These are phyloP conservation scores for Prunella vulgaris DNA, from an alignment of 257 asterid genomes.

Conservation along the genomic window DNA sequence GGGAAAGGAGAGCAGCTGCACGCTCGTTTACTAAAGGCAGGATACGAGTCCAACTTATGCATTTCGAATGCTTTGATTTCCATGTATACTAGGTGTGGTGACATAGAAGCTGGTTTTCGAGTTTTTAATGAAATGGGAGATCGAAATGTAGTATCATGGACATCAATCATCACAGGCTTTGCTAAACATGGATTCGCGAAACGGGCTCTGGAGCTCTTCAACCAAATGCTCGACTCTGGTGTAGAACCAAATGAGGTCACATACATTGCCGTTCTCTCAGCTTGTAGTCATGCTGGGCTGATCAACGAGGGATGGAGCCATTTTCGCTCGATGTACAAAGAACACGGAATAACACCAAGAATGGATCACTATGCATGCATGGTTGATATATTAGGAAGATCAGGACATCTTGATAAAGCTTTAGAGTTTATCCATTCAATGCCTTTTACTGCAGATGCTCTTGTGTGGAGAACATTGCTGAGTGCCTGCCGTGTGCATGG, in stretches of 20 bases:
- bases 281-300: conserved; percentile 89
- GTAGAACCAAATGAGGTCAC: conserved; percentile 87
- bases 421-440: conserved; percentile 47
- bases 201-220: conserved; percentile 52
- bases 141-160: conserved; percentile 74
- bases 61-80: conserved; percentile 81
- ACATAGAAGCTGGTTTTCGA: conserved; percentile 67
- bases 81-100: conserved; percentile 88
- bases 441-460: conserved; percentile 65
- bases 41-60: conserved; percentile 42
- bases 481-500: conserved; percentile 75
- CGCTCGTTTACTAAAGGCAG: conserved; percentile 67
- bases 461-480: conserved; percentile 92
- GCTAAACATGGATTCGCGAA: conserved; percentile 83
- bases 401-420: conserved; percentile 59
- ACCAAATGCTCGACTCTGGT: conserved; percentile 52
- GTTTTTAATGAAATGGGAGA: conserved; percentile 51
- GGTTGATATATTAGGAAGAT: conserved; percentile 81
- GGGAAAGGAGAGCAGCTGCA: conserved; percentile 91
- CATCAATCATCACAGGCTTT: conserved; percentile 79
- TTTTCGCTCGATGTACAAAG: conserved; percentile 49
- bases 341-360: conserved; percentile 61
- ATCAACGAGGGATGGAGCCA: conserved; percentile 64
- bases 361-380: conserved; percentile 94
- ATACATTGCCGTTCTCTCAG: conserved; percentile 73